Base-by-base conservation (phyloP, 306 rosid genomes). In the Trifolium dubium region DNA sequence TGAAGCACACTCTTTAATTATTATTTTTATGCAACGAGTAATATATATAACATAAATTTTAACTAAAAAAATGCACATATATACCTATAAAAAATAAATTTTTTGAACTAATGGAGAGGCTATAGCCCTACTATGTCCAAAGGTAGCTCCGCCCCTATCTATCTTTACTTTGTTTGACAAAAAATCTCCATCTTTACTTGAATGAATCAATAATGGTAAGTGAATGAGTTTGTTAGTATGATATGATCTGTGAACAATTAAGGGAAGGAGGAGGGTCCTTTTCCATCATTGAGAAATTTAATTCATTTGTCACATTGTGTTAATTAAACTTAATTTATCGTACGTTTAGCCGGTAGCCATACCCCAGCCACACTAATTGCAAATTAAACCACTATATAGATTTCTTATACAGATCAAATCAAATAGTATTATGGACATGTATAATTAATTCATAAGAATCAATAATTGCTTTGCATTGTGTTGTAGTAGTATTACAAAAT, bases 381-480 rank as follows among this genome's bases (percentile, higher is more conserved):
- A 56, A 56, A 18, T 9, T 53, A 53, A 19, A 56, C 6, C 0
- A 56, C 5, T 9, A 9, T 8, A 17, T 54, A 19, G 6, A 18
- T 8, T 19, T 19, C 19, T 58, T 29, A 29, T 15, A 59, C 64
- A 13, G 5, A 11, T 59, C 18, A 59, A 59, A 59, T 29, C 40
- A 13, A 13, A 55, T 5, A 23, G 35, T 23, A 56, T 12, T 12
- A 58, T 29, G 4, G 0, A 47, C 18, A n/a, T n/a, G 7, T 2
- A 49, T 49, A 49, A 5, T 49, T 49, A 49, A 5, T 49, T 13
- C 18, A 60, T 60, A 60, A 62, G 28, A 65, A 65, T 65, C 19
- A 41, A 65, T 7, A 23, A 23, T 41, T 65, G 69, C 68, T 65
- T 65, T 60, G 19, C 41, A 59, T 59, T 59, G 30, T 56, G 18